Evolutionary conservation across 768 basidiomycete genomes (phyloP).

Genomic region (Trametes elegans): DNA sequence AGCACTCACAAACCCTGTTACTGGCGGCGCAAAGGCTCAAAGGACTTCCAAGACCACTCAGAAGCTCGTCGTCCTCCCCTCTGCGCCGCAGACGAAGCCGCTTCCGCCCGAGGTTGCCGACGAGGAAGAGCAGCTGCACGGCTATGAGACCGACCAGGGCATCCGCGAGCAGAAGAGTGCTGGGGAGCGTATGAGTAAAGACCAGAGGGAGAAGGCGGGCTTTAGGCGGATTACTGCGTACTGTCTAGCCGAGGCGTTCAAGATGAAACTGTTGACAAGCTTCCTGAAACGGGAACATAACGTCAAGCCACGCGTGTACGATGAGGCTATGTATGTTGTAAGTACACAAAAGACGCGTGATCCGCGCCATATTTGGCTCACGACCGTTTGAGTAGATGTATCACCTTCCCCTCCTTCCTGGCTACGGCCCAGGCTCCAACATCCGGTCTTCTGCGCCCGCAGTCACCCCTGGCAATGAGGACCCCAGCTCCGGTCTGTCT

Average conservation of each 20-base stretch:
- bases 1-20: conserved; percentile 26
- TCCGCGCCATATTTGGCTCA: too few relatives aligned
- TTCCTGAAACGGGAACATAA: conserved; percentile 95
- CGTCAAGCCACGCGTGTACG: conserved; percentile 80
- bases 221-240: conserved; percentile 86
- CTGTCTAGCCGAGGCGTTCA: conserved; percentile 81
- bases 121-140: conserved; percentile 52
- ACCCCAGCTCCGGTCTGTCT: conserved; percentile 66
- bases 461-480: conserved; percentile 48
- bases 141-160: conserved; percentile 65
- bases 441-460: conserved; percentile 80
- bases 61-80: conserved; percentile 86
- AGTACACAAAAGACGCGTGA: conserved; percentile 31
- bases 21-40: conserved; percentile 48
- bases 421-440: conserved; percentile 82
- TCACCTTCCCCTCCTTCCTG: conserved; percentile 86
- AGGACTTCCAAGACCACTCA: conserved; percentile 90
- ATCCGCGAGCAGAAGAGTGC: conserved; percentile 78
- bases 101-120: conserved; percentile 43
- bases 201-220: conserved; percentile 77
- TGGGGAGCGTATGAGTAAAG: conserved; percentile 87
- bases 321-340: conserved; percentile 92
- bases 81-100: conserved; percentile 84
- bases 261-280: conserved; percentile 78
- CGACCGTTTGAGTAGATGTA: conserved; percentile 60